Conservation (phyloP, 1,284 basidiomycete genomes). For the Cryptococcus sp. region DNA sequence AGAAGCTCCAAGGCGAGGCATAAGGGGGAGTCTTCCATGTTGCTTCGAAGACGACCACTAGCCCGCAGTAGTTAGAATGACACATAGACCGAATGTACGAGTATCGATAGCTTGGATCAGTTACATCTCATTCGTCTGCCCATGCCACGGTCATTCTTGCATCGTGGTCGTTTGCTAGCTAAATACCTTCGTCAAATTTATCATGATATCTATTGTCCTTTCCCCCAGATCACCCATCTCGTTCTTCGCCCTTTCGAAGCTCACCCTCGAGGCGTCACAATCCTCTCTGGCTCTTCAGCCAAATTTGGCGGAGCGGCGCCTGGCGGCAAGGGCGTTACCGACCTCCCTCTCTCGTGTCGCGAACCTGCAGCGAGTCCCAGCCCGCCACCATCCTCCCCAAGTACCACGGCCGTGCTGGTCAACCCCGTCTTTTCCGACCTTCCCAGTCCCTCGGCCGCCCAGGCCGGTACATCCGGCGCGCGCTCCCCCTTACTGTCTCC, state of each 20-base stretch:
- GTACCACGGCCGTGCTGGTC: not conserved
- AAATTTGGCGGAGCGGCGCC: constrained; percentile 24
- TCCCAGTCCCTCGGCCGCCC: constrained; percentile 23
- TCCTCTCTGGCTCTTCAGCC: constrained; percentile 23
- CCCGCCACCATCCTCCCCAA: not conserved
- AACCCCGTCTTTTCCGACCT: not conserved
- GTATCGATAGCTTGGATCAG: too few species aligned
- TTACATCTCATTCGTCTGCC: too few species aligned
- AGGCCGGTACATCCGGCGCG: constrained; percentile 11
- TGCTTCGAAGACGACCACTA: too few species aligned
- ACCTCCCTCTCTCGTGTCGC: not conserved
- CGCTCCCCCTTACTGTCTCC: not conserved
- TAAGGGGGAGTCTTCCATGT: too few species aligned
- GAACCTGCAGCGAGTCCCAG: too few species aligned
- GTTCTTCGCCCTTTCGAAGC: not conserved
- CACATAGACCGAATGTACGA: too few species aligned
- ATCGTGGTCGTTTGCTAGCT: too few species aligned
- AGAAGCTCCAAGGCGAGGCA: constrained; percentile 26
- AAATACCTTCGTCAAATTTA: not conserved
- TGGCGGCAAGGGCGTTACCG: constrained; percentile 23
- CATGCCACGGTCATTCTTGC: too few species aligned
- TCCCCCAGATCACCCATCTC: too few species aligned
- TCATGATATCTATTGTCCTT: not conserved
- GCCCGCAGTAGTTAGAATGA: too few species aligned
- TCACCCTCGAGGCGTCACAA: not conserved